Conservation (phyloP, 1,139 yeast genomes). For the Suhomyces choctaworum region DNA sequence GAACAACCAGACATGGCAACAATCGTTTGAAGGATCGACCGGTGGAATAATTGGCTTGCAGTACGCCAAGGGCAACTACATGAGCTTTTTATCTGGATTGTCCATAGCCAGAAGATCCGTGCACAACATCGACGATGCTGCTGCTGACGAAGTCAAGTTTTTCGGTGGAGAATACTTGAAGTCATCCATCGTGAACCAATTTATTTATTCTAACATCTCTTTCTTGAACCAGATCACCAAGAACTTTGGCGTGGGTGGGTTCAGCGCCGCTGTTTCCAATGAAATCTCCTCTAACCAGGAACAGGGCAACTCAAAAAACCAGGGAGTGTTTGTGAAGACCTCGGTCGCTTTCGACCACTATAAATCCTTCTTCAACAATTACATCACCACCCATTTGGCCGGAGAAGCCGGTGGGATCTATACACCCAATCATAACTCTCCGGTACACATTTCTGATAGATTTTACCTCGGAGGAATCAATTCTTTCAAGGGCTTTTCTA, state of each 20-base stretch:
- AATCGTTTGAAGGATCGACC: conserved; percentile 31
- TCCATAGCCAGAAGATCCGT: conserved; percentile 44
- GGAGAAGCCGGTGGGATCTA: conserved; percentile 40
- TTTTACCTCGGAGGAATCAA: conserved; percentile 51
- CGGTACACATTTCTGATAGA: conserved; percentile 47
- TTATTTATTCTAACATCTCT: conserved; percentile 25
- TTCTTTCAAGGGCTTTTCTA: conserved; percentile 41
- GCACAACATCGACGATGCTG: conserved; percentile 44
- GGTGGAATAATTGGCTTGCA: conserved; percentile 50
- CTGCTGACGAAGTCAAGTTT: conserved; percentile 32
- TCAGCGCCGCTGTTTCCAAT: conserved; percentile 20
- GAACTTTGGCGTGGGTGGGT: conserved; percentile 37
- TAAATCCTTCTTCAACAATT: conserved; percentile 40
- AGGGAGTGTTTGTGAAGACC: conserved; percentile 30
- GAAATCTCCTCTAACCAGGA: conserved; percentile 40
- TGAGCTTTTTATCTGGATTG: conserved; percentile 39
- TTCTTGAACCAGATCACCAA: conserved; percentile 28
- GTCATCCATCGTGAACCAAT: conserved; percentile 33
- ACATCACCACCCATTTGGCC: conserved; percentile 38
- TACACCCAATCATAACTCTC: conserved; percentile 22
- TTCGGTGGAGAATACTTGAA: conserved; percentile 39
- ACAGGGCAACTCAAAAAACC: conserved; percentile 23
- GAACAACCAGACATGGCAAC: conserved; percentile 45
- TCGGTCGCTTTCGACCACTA: conserved; percentile 30
- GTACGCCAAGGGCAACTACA: conserved; percentile 21